These are phyloP conservation scores for Russula sp. DNA, from an alignment of 768 basidiomycete genomes.

Conservation along the genomic window DNA sequence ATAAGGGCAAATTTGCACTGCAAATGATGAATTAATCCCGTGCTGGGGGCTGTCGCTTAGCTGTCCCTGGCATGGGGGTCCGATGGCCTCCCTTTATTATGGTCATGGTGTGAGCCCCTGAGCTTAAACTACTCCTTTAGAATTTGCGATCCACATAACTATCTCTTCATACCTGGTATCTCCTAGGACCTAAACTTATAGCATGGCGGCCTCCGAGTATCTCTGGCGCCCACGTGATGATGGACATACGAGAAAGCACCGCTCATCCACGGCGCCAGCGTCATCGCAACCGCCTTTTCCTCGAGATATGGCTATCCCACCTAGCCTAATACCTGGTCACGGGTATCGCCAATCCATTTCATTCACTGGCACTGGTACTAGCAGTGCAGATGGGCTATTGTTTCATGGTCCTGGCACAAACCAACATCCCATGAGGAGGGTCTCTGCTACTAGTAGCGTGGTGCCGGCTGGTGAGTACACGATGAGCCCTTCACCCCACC, in stretches of 20 bases:
- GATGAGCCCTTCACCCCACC: conserved; percentile 9
- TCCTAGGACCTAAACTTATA: no score
- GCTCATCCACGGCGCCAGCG: conserved; percentile 4
- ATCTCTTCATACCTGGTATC: not conserved
- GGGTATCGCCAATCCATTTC: not conserved
- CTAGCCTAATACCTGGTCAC: conserved; percentile 14
- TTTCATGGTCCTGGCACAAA: not conserved
- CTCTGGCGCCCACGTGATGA: not conserved
- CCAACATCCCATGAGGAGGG: not conserved
- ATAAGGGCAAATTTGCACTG: conserved; percentile 4
- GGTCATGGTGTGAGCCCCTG: no score
- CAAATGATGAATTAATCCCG: no score
- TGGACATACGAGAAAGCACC: not conserved
- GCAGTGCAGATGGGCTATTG: not conserved
- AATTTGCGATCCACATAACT: not conserved
- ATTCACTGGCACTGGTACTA: not conserved
- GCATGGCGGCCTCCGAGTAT: not conserved
- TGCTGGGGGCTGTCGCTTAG: no score
- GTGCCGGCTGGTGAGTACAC: not conserved
- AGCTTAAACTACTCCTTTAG: no score
- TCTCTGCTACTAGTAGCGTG: not conserved
- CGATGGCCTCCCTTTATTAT: no score
- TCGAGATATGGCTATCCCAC: not conserved
- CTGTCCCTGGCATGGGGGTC: no score
- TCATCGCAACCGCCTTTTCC: not conserved